phyloP scores from a whole-genome alignment of 2,329 filamentous ascomycete species.

The Cordyceps fumosorosea region DNA sequence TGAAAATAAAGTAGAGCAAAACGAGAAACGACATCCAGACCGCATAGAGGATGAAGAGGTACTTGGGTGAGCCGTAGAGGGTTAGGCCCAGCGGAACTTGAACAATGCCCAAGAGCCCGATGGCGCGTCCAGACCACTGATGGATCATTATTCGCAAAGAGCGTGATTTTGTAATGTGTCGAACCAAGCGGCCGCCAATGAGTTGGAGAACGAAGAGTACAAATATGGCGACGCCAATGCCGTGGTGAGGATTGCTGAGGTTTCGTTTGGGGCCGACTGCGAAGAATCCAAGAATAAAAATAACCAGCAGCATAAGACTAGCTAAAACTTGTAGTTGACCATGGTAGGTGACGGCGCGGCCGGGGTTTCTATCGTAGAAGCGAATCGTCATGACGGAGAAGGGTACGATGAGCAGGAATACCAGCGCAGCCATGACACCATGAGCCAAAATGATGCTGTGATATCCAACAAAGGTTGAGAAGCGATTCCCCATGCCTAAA shows the following conservation, averaged over 20 bases:
- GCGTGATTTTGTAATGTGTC: conserved; percentile 41
- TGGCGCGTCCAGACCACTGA: conserved; percentile 75
- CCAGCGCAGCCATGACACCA: conserved; percentile 63
- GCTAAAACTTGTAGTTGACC: conserved; percentile 68
- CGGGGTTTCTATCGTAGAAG: conserved; percentile 59
- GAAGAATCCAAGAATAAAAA: conserved; percentile 70
- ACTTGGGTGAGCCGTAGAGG: conserved; percentile 82
- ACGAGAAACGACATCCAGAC: conserved; percentile 70
- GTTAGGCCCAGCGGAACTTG: conserved; percentile 87
- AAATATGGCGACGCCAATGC: conserved; percentile 75
- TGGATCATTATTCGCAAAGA: conserved; percentile 61
- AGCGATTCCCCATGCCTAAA: conserved; percentile 75
- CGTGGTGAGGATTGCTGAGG: conserved; percentile 77
- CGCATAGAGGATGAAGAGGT: conserved; percentile 78
- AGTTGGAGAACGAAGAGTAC: conserved; percentile 65
- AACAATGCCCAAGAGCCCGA: conserved; percentile 74
- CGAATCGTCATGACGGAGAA: conserved; percentile 66
- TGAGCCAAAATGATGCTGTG: conserved; percentile 65
- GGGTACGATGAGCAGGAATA: conserved; percentile 69
- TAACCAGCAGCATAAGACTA: conserved; percentile 59
- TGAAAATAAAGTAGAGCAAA: conserved; percentile 71
- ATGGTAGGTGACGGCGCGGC: conserved; percentile 60
- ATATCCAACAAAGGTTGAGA: conserved; percentile 62
- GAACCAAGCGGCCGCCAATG: conserved; percentile 60
- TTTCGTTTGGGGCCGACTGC: conserved; percentile 68